Percentiles rank a stretch among this genome's conserved stretches.
phyloP scores from a whole-genome alignment of 768 basidiomycete species.

The Lactarius vividus region DNA sequence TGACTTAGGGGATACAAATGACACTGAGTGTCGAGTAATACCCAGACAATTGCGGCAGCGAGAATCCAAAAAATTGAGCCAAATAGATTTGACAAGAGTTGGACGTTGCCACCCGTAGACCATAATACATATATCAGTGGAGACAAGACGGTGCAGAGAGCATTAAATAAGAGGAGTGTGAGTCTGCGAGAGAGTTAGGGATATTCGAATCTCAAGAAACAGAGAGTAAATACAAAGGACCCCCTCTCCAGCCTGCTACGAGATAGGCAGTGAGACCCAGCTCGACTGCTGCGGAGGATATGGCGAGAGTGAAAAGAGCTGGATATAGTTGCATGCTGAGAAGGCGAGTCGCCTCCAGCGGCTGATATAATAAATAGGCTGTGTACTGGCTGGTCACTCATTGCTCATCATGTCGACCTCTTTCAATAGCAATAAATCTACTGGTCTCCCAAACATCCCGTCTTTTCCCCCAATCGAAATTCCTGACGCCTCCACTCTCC shows the following conservation, averaged over 20 bases:
- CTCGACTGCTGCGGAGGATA: constrained; percentile 65
- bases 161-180: constrained; percentile 59
- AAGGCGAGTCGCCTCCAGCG: background rate
- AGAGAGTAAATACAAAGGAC: background rate
- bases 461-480: constrained; percentile 46
- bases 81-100: constrained; percentile 71
- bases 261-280: constrained; percentile 73
- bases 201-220: constrained; percentile 43
- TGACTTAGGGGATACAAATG: constrained; percentile 8
- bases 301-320: constrained; percentile 50
- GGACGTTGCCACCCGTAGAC: constrained; percentile 62
- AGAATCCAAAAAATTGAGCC: constrained; percentile 75
- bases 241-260: constrained; percentile 34
- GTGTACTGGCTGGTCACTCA: background rate
- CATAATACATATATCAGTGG: constrained; percentile 67
- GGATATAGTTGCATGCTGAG: constrained; percentile 32
- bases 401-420: constrained; percentile 19
- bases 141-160: constrained; percentile 75
- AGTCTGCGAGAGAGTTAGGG: constrained; percentile 37
- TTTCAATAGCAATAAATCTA: constrained; percentile 30
- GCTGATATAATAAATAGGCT: constrained; percentile 18
- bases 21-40: constrained; percentile 32
- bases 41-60: constrained; percentile 66
- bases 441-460: constrained; percentile 39
- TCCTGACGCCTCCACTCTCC: constrained; percentile 34